Base-by-base conservation (phyloP, 768 basidiomycete species). In the Trichaptum fuscoviolaceum region DNA sequence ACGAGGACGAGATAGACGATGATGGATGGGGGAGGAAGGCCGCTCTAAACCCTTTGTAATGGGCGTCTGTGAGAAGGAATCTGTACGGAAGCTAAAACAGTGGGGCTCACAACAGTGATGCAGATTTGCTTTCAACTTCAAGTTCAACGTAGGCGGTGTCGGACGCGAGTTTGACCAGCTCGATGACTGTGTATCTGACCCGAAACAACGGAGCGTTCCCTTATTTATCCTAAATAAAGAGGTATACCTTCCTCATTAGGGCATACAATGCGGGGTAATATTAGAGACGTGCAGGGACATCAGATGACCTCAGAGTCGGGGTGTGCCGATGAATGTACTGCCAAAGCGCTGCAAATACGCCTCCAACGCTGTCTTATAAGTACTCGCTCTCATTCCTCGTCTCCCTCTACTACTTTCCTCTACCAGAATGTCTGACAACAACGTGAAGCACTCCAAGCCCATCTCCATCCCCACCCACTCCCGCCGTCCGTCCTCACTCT, bases 401-500 rank as follows among this genome's bases (percentile, higher is more conserved):
- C n/a, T n/a, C 30, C 30, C 4, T 30, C 30, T 8, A 30, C 30
- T 58, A 58, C 20, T 58, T 26, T 58, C 25, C 9, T n/a, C 57
- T 58, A 26, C 57, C 20, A 58, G n/a, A n/a, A 58, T 58, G 57
- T 58, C 57, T 58, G 57, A 76, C 62, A 75, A 75, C 69, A 73
- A 69, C 70, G 67, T 75, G n/a, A 83, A 80, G 52, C 89, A 79
- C 75, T 86, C 89, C 24, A 82, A 83, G 58, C 90, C 90, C 63
- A 92, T 92, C 72, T 81, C 87, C 65, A 86, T 89, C 71, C 74
- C 77, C 35, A 74, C 78, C 58, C 73, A 74, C 7, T 78, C 82
- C 35, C 73, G 78, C 15, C 89, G 90, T 64, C 89, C 90, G 17
- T 73, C 80, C 58, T 91, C 90, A 0, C 75, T 86, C 58, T 89